phyloP scores from a whole-genome alignment of 1,284 basidiomycete species.

The Apiotrichum siamense region DNA sequence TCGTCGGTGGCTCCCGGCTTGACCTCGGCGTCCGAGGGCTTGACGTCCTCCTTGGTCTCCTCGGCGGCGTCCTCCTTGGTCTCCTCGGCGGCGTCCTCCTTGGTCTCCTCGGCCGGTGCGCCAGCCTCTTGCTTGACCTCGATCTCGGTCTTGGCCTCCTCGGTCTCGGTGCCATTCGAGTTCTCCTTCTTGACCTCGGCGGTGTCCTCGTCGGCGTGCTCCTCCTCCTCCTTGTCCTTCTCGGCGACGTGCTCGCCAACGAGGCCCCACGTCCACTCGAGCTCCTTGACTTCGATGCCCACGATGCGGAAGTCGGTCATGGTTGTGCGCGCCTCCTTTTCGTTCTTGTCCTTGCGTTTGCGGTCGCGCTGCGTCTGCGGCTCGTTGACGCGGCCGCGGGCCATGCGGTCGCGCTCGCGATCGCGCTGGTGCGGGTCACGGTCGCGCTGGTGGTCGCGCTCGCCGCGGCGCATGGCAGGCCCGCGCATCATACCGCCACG shows the following conservation, averaged over 20 bases:
- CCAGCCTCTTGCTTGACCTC: conserved; percentile 25
- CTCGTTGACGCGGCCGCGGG: conserved; percentile 3
- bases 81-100: conserved; percentile 14
- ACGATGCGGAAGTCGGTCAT: conserved; percentile 95
- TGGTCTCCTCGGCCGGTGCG: conserved; percentile 5
- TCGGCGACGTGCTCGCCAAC: conserved; percentile 27
- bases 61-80: conserved; percentile 13
- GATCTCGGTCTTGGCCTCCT: conserved; percentile 51
- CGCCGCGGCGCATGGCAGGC: conserved; percentile 3
- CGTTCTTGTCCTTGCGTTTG: conserved; percentile 25
- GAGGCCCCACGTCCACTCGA: conserved; percentile 49
- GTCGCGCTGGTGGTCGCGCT: conserved; percentile 5
- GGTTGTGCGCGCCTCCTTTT: conserved; percentile 63
- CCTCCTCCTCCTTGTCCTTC: conserved; percentile 13
- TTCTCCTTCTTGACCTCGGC: conserved; percentile 16
- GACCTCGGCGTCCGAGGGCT: conserved; percentile 1
- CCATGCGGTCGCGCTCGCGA: conserved; percentile 7
- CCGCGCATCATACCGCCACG: conserved; percentile 14
- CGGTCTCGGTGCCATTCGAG: conserved; percentile 1
- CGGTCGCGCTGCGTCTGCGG: conserved; percentile 17
- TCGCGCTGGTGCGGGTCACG: conserved; percentile 1
- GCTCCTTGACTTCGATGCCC: conserved; percentile 63
- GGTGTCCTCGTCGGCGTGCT: conserved; percentile 7
- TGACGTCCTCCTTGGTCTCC: neutral
- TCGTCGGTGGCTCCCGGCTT: conserved; percentile 13